These are phyloP conservation scores for Macroventuria anomochaeta DNA, from an alignment of 2,329 filamentous ascomycete species.

Conservation along the genomic window DNA sequence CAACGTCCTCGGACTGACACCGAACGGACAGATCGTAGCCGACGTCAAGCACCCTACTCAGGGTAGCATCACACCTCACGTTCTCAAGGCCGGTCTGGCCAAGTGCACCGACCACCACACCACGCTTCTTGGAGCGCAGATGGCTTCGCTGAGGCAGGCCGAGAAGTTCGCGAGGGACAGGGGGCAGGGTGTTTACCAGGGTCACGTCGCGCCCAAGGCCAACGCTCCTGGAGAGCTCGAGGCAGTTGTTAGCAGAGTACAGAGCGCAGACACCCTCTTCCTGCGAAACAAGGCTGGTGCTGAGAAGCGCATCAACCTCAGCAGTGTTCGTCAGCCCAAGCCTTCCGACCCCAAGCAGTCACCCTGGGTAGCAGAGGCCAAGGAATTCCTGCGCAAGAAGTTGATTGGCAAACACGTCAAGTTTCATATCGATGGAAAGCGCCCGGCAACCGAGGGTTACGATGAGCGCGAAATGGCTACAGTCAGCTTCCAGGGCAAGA, in stretches of 20 bases:
- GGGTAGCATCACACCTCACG: constrained; percentile 90
- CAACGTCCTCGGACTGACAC: constrained; percentile 83
- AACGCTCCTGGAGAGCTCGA: constrained; percentile 70
- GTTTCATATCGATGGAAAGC: constrained; percentile 86
- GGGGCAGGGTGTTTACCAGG: constrained; percentile 80
- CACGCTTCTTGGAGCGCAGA: constrained; percentile 85
- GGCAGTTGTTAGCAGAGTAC: constrained; percentile 81
- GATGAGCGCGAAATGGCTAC: constrained; percentile 96
- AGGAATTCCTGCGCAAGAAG: constrained; percentile 93
- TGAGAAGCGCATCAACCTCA: constrained; percentile 90
- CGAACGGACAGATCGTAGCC: constrained; percentile 90
- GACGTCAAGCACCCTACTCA: constrained; percentile 80
- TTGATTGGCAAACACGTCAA: constrained; percentile 95
- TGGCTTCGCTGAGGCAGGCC: constrained; percentile 82
- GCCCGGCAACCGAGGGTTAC: constrained; percentile 86
- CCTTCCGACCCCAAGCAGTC: constrained; percentile 84
- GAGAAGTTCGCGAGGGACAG: constrained; percentile 83
- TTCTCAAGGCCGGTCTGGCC: constrained; percentile 87
- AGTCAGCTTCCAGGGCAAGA: constrained; percentile 81
- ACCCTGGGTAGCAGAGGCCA: constrained; percentile 89
- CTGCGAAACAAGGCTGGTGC: constrained; percentile 82
- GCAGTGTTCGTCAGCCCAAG: constrained; percentile 93
- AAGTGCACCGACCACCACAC: constrained; percentile 96
- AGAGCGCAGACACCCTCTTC: constrained; percentile 88
- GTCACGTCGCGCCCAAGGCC: constrained; percentile 72